These are phyloP conservation scores for Flaveria robusta DNA, from an alignment of 129 eudicot genomes.

Conservation along the genomic window DNA sequence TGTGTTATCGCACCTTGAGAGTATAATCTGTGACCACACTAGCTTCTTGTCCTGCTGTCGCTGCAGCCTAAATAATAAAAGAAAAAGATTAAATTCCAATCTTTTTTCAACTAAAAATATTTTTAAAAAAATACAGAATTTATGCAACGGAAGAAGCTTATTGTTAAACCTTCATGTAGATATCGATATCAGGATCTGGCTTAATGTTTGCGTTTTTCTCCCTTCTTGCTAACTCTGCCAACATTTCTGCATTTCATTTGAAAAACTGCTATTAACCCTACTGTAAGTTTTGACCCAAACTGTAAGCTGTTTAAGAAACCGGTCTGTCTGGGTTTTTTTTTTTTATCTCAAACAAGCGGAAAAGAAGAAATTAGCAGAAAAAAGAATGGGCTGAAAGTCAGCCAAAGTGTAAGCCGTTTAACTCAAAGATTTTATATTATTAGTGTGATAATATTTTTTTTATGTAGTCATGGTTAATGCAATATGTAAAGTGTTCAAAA, in stretches of 20 bases:
- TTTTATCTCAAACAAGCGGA: conserved; percentile 4
- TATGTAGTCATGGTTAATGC: not conserved
- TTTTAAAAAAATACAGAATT: too few species aligned
- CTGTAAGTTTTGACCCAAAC: not conserved
- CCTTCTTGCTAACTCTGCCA: conserved; percentile 79
- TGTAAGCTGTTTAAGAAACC: too few species aligned
- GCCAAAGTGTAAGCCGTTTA: not conserved
- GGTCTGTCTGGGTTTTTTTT: too few species aligned
- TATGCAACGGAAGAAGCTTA: not conserved
- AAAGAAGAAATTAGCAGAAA: not conserved
- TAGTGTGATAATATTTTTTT: not conserved
- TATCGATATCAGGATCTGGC: conserved; percentile 86
- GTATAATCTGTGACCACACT: conserved; percentile 77
- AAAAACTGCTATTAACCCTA: not conserved
- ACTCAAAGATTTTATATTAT: not conserved
- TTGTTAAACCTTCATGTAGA: conserved; percentile 72
- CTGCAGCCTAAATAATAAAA: conserved; percentile 56
- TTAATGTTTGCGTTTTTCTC: conserved; percentile 83
- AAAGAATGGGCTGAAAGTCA: not conserved
- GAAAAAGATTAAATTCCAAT: not conserved
- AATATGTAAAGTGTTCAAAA: not conserved
- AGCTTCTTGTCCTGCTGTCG: conserved; percentile 72
- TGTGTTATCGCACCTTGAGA: conserved; percentile 51
- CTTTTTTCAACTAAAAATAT: too few species aligned
- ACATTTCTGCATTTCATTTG: conserved; percentile 59